A percentile compares a stretch with the other conserved stretches of the same genome.
These are phyloP conservation scores for Trichoderma sp. DNA, from an alignment of 2,329 filamentous ascomycete genomes.

Conservation along the genomic window DNA sequence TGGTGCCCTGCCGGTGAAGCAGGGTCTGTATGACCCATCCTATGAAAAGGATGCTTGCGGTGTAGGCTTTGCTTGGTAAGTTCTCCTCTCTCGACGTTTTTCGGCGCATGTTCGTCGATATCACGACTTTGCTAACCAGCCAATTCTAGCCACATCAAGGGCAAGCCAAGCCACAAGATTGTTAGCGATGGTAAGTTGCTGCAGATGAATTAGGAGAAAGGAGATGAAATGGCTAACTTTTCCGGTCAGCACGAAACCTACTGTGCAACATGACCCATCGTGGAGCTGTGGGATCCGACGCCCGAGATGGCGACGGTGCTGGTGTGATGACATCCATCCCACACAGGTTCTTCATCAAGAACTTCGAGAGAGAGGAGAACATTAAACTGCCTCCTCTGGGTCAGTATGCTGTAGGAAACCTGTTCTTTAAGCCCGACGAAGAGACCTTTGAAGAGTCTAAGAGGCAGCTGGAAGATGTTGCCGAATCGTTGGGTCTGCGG, in stretches of 20 bases:
- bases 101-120: background rate
- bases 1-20: conserved; percentile 92
- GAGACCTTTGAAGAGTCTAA: conserved; percentile 89
- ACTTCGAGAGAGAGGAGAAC: conserved; percentile 89
- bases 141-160: conserved; percentile 83
- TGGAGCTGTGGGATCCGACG: conserved; percentile 96
- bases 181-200: conserved; percentile 87
- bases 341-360: conserved; percentile 98
- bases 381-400: conserved; percentile 84
- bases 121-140: conserved; percentile 31
- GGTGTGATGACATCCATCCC: conserved; percentile 99
- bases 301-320: conserved; percentile 95
- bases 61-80: conserved; percentile 97
- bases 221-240: conserved; percentile 22
- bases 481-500: conserved; percentile 82
- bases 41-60: conserved; percentile 99
- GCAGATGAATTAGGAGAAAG: background rate
- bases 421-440: conserved; percentile 97
- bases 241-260: conserved; percentile 75
- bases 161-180: conserved; percentile 96
- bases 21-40: conserved; percentile 95
- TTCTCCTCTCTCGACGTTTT: conserved; percentile 10
- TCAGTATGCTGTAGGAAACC: conserved; percentile 94
- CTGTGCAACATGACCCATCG: conserved; percentile 99
- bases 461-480: conserved; percentile 90